Conservation (phyloP, 805 yeast species). For the Teunomyces funiuensis region DNA sequence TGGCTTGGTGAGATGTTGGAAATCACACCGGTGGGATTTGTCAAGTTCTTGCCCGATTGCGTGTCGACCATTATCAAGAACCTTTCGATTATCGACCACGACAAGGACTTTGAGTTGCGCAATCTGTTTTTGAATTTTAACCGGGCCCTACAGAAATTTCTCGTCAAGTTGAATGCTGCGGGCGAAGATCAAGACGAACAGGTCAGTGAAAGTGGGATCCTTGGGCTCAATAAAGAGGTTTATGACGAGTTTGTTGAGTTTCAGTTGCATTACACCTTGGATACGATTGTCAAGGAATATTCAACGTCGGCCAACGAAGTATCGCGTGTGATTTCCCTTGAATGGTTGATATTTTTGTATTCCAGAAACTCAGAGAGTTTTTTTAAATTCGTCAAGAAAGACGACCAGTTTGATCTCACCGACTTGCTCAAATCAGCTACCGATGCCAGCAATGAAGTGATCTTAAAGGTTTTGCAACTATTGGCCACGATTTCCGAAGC, state of each 20-base stretch:
- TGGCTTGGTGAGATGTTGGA: slow-evolving; percentile 79
- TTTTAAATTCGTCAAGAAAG: slow-evolving; percentile 23
- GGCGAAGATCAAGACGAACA: slow-evolving; percentile 25
- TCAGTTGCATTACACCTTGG: slow-evolving; percentile 53
- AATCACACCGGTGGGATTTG: slow-evolving; percentile 73
- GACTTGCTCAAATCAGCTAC: slow-evolving; percentile 71
- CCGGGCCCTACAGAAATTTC: slow-evolving; percentile 31
- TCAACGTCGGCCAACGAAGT: slow-evolving; percentile 55
- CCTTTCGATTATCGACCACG: slow-evolving; percentile 34
- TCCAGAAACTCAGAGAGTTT: slow-evolving; percentile 50
- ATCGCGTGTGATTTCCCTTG: slow-evolving; percentile 79
- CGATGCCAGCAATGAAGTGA: slow-evolving; percentile 74
- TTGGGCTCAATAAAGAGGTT: slow-evolving; percentile 41
- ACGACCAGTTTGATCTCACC: slow-evolving; percentile 58
- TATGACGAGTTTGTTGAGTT: slow-evolving; percentile 42
- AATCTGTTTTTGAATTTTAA: slow-evolving; percentile 38
- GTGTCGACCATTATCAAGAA: slow-evolving; percentile 60
- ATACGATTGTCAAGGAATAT: slow-evolving; percentile 66
- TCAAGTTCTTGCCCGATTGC: slow-evolving; percentile 72
- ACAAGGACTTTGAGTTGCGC: slow-evolving; percentile 37
- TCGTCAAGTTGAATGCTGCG: slow-evolving; percentile 30
- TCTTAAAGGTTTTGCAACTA: slow-evolving; percentile 67
- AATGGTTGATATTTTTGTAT: slow-evolving; percentile 86
- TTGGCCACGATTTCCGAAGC: slow-evolving; percentile 74
- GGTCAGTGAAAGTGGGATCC: slow-evolving; percentile 53